Base-by-base conservation (phyloP, 78 protist species). In the Fonticula alba region DNA sequence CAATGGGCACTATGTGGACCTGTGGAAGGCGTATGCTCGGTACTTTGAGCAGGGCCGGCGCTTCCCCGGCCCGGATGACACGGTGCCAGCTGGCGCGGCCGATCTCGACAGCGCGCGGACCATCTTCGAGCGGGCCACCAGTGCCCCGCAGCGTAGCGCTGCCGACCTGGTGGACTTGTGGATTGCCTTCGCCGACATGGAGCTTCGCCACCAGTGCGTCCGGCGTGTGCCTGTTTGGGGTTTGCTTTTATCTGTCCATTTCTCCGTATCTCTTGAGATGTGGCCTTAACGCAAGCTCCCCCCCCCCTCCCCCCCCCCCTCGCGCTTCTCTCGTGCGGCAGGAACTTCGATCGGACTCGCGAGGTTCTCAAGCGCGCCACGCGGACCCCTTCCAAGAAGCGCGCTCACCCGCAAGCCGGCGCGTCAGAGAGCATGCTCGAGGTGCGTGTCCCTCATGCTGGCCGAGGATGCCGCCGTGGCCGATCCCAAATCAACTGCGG, bases 161-260 rank as follows among this genome's bases (percentile, higher is more conserved):
- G 95, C 88, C 52, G 92, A 88, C 38, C 63, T 92, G 47, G 87
- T 92, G 10, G 13, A 75, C 24, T 69, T 92, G 24, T 93, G 91
- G 87, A 76, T 87, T 65, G 93, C 74, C 29, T 88, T 62, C 46
- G 86, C 80, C 7, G 98, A 94, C 79, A 79, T 93, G 86, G 95
- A 92, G 69, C 38, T 89, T 27, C 70, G 92, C 3, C 64, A 74
- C 66, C 35, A 64, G 63, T 53, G 5, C 47, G 58, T 40, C 33
- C 17, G 36, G n/a, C 13, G 20, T 33, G 41, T 24, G 57, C 33
- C 17, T 15, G 27, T 66, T 52, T 62, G 72, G 35, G 43, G 20
- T 33, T 32, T 6, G 22, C 13, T 14, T 60, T 40, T 60, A 60
- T 41, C 10, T 56, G 38, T 29, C 6, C 38, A 33, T 55, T 3